Evolutionary conservation across 768 basidiomycete genomes (phyloP).

Genomic region (Trametes elegans): DNA sequence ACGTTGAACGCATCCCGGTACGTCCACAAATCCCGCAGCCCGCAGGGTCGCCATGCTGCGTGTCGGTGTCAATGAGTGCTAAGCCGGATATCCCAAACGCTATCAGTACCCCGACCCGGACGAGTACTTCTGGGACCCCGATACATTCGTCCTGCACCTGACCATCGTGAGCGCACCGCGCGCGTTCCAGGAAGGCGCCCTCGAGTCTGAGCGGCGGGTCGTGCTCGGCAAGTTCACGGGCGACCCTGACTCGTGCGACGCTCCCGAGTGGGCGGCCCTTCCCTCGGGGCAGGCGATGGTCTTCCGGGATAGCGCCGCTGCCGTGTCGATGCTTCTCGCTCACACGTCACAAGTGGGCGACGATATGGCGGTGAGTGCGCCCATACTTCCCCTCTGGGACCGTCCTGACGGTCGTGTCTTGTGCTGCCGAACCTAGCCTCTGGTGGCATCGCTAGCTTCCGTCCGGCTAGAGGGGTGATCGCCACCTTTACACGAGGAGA

Average conservation of each 20-base stretch:
- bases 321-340: not conserved
- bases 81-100: no score
- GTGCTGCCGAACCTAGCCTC: not conserved
- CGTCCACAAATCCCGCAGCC: not conserved
- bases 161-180: not conserved
- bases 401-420: not conserved
- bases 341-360: not conserved
- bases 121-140: constrained; percentile 7
- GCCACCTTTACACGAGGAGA: no score
- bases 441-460: not conserved
- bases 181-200: not conserved
- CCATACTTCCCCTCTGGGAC: not conserved
- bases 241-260: constrained; percentile 2
- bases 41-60: not conserved
- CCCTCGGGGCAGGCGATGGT: constrained; percentile 1
- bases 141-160: constrained; percentile 18
- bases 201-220: constrained; percentile 1
- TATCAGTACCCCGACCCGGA: not conserved
- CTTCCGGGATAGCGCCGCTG: constrained; percentile 13
- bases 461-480: constrained; percentile 2
- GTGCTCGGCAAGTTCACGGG: constrained; percentile 13
- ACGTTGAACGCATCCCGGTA: constrained; percentile 13
- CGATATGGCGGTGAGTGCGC: constrained; percentile 6
- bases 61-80: not conserved
- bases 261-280: constrained; percentile 12